Conservation (phyloP, 495 filamentous ascomycete genomes). For the Diplogelasinospora grovesii region DNA sequence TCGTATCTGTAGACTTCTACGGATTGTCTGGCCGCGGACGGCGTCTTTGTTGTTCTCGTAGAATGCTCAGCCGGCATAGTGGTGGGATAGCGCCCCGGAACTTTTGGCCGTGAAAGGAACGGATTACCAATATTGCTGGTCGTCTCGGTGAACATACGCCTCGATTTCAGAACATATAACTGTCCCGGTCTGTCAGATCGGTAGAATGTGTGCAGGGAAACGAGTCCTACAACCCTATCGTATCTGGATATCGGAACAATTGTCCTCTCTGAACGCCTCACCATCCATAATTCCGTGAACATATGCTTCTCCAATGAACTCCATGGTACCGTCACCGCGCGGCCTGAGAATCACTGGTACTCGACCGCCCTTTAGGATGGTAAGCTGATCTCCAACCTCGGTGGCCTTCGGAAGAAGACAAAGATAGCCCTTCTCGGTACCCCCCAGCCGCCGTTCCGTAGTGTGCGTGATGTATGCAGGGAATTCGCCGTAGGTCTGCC, state of each 20-base stretch:
- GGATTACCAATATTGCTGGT: too few species aligned
- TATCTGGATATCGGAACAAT: conserved; percentile 4
- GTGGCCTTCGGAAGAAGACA: conserved; percentile 8
- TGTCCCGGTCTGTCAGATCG: too few species aligned
- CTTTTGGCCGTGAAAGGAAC: too few species aligned
- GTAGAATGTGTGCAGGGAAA: too few species aligned
- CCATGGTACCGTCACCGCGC: conserved; percentile 3
- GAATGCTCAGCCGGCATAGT: too few species aligned
- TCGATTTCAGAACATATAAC: too few species aligned
- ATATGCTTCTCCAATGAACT: conserved; percentile 10
- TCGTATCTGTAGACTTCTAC: too few species aligned
- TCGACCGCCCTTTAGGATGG: conserved; percentile 5
- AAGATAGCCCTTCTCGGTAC: conserved; percentile 7
- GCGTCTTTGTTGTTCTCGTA: too few species aligned
- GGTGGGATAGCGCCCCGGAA: too few species aligned
- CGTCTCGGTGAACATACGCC: too few species aligned
- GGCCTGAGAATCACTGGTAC: conserved; percentile 7
- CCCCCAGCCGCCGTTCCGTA: conserved; percentile 2
- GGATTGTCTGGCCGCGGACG: too few species aligned
- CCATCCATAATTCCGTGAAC: conserved; percentile 9
- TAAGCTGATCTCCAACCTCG: conserved; percentile 4
- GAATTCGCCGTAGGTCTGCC: conserved; percentile 4
- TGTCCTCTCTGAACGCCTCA: conserved; percentile 6
- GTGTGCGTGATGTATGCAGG: not conserved
- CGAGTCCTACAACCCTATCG: conserved; percentile 1